Base-by-base conservation (phyloP, 2,329 filamentous ascomycete genomes). In the Colletotrichum aenigma region DNA sequence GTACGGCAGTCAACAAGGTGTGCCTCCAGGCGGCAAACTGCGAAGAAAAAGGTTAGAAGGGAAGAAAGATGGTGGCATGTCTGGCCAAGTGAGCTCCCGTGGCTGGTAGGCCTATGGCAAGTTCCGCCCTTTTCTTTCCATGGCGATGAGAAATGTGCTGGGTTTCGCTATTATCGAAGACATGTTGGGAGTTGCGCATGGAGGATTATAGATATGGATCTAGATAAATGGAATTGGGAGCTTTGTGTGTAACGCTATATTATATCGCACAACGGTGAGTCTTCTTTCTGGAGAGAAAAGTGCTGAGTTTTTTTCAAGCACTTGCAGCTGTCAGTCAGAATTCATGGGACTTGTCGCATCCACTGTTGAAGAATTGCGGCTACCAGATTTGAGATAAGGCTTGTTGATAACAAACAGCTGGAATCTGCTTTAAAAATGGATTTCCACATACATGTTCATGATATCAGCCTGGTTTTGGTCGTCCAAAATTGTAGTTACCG, bases 361-460 rank as follows among this genome's bases (percentile, higher is more conserved):
- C 32, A 34, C 6, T 34, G 2, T 12, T 1, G 32, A 34, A 15
- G 6, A 1, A 15, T 34, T 15, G 6, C 6, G 12, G 6, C 12
- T 0, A 15, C 0, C 3, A 34, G 32, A 34, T 6, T 34, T 15
- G 12, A 34, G 6, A 34, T 13, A 2, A 34, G 32, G 6, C 2
- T 15, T 6, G 12, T 34, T 15, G 12, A 15, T 2, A 0, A 0
- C 32, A 4, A 0, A 0, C 32, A 4, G 12, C 0, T 34, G 32
- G 32, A 15, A 34, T 3, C 1, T 34, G 1, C 36, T 38, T 4
- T 5, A 38, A 38, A 38, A 3, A 16, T 3, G 0, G 1, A 38
- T 3, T 18, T 38, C 0, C 36, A 9, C 38, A n/a, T 1, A 8
- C 1, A 5, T 9, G 0, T 43, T 43, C 16, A 43, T 0, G 0